Evolutionary conservation across 306 rosid species (phyloP).

Genomic region (Cercis canadensis): DNA sequence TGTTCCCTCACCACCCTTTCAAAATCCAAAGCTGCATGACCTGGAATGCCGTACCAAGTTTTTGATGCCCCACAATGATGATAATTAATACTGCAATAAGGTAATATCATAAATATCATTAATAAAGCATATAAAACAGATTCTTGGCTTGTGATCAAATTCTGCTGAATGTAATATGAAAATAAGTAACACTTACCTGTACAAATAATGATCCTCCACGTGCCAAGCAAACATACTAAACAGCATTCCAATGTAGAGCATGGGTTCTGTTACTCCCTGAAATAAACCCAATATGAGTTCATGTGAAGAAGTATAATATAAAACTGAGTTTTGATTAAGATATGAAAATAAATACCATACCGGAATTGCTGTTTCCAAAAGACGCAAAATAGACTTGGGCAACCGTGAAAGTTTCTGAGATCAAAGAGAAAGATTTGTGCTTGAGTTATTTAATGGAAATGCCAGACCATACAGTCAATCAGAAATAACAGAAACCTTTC

Average conservation of each 20-base stretch:
- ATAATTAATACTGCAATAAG: constrained; percentile 83
- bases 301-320: constrained; percentile 11
- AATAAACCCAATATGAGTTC: constrained; percentile 40
- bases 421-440: constrained; percentile 17
- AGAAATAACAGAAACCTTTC: not conserved
- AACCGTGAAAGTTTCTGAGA: constrained; percentile 82
- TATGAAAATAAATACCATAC: constrained; percentile 46
- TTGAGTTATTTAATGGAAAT: constrained; percentile 33
- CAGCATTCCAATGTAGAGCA: constrained; percentile 97
- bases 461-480: not conserved
- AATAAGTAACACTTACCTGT: constrained; percentile 61
- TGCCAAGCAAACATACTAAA: constrained; percentile 99
- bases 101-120: constrained; percentile 19
- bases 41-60: constrained; percentile 98
- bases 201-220: constrained; percentile 94
- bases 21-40: constrained; percentile 86
- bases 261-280: constrained; percentile 98
- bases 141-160: constrained; percentile 11
- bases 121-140: constrained; percentile 23
- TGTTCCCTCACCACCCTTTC: constrained; percentile 88
- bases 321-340: constrained; percentile 16
- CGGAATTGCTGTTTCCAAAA: constrained; percentile 83
- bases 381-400: constrained; percentile 85
- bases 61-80: constrained; percentile 97
- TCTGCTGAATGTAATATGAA: not conserved